phyloP scores from a whole-genome alignment of 768 basidiomycete genomes.

The Pulveroboletus sp. region DNA sequence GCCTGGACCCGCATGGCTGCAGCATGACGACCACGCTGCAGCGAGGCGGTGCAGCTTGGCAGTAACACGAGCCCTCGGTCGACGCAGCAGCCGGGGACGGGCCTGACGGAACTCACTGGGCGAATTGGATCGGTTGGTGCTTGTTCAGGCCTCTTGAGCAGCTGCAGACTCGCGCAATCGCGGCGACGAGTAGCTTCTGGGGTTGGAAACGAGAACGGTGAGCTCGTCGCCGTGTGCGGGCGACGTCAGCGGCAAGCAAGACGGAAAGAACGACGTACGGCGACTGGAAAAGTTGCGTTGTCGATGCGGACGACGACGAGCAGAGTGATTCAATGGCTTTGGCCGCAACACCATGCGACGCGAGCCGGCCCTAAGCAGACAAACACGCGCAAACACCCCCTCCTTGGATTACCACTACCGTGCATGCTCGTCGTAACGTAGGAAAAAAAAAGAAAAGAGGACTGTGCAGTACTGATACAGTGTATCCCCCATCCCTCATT shows the following conservation, averaged over 20 bases:
- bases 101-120: slow-evolving; percentile 20
- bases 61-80: too few species aligned
- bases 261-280: slow-evolving; percentile 18
- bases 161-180: slow-evolving; percentile 26
- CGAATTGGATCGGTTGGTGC: slow-evolving; percentile 11
- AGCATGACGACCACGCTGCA: slow-evolving; percentile 32
- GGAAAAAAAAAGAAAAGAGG: slow-evolving; percentile 1
- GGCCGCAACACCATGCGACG: slow-evolving; percentile 28
- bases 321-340: slow-evolving; percentile 25
- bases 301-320: slow-evolving; percentile 30
- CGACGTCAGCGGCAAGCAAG: neutral
- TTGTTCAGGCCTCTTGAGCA: slow-evolving; percentile 20
- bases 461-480: slow-evolving; percentile 32
- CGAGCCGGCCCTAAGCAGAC: slow-evolving; percentile 33
- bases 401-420: slow-evolving; percentile 14
- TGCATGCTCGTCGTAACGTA: slow-evolving; percentile 23
- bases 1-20: slow-evolving; percentile 12
- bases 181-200: slow-evolving; percentile 26
- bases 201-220: slow-evolving; percentile 17
- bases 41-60: slow-evolving; percentile 22
- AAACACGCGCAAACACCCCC: slow-evolving; percentile 29
- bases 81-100: neutral
- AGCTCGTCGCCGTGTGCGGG: slow-evolving; percentile 12
- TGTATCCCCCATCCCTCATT: slow-evolving; percentile 26
- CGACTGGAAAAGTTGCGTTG: slow-evolving; percentile 13